Evolutionary conservation across 2,329 filamentous ascomycete species (phyloP).

Genomic region (Paecilomyces sp.): DNA sequence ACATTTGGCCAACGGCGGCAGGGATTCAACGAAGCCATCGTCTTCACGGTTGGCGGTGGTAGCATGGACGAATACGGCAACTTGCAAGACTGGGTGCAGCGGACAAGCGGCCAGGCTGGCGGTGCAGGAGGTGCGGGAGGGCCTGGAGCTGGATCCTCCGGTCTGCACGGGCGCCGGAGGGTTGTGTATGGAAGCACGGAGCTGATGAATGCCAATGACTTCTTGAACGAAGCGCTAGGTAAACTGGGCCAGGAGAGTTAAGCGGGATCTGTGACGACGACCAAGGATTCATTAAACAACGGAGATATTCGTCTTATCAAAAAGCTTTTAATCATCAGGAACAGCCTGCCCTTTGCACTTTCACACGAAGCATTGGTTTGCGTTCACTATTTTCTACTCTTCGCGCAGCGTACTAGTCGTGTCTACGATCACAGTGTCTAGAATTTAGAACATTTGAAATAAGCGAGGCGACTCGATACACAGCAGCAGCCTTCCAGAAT

Average conservation of each 20-base stretch:
- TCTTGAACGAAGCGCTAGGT: constrained; percentile 51
- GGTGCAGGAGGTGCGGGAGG: constrained; percentile 20
- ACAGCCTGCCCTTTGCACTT: not conserved
- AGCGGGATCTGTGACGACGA: constrained; percentile 1
- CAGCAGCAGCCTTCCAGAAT: not conserved
- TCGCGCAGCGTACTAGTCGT: not conserved
- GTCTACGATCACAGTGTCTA: not conserved
- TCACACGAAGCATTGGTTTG: not conserved
- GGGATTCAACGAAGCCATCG: constrained; percentile 81
- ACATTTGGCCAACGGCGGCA: constrained; percentile 88
- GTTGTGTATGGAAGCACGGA: constrained; percentile 94
- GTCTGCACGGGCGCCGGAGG: constrained; percentile 57
- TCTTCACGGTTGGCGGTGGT: constrained; percentile 92
- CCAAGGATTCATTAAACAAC: not conserved
- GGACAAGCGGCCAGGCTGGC: constrained; percentile 55
- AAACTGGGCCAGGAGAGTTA: constrained; percentile 51
- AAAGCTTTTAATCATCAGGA: not conserved
- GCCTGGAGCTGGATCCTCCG: constrained; percentile 19
- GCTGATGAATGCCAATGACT: constrained; percentile 56
- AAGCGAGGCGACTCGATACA: not conserved
- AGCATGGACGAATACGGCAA: constrained; percentile 99
- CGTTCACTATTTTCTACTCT: not conserved
- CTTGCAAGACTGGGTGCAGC: constrained; percentile 86
- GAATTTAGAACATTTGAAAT: not conserved
- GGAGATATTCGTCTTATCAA: not conserved